Evolutionary conservation across 192 early-diverging fungal genomes (phyloP), one percentile per base, ranked within the genome.

Genomic region (Dissophora globulifera): DNA sequence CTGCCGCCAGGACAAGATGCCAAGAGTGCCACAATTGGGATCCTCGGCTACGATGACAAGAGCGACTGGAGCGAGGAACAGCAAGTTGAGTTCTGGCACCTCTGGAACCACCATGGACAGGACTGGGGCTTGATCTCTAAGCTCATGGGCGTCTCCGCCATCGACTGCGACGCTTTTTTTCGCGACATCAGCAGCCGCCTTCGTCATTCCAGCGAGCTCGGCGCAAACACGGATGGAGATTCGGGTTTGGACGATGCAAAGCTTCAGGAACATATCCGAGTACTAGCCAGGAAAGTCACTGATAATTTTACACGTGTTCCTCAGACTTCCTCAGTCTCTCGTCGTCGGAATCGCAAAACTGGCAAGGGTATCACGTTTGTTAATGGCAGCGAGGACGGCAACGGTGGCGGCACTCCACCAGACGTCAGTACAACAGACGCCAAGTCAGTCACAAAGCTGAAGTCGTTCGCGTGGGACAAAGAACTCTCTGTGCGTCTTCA

Each of bases 401-500:
- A n/a, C n/a, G n/a, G n/a, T n/a, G n/a, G n/a, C n/a, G n/a, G n/a
- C n/a, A n/a, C n/a, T n/a, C n/a, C n/a, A n/a, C n/a, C n/a, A n/a
- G n/a, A n/a, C n/a, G n/a, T n/a, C n/a, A n/a, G n/a, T n/a, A n/a
- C n/a, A n/a, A n/a, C n/a, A n/a, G n/a, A n/a, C n/a, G n/a, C n/a
- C n/a, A n/a, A n/a, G n/a, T n/a, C n/a, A 10, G 13, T 29, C 22
- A 7, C 40, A 32, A 69, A 31, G 26, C 4, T 29, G 4, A 17
- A 27, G 1, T 8, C 40, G 16, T 75, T 75, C 45, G 57, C 27
- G 22, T 75, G 70, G 70, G 50, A 65, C 31, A 75, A 75, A 27
- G 62, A 65, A 26, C 41, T 75, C 9, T 75, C 70, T n/a, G 62
- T 65, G 1, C 61, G 62, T 4, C 40, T 75, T 0, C 70, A 65